Conservation (phyloP, 2,329 filamentous ascomycete species). For the Mycocentrospora acerina region DNA sequence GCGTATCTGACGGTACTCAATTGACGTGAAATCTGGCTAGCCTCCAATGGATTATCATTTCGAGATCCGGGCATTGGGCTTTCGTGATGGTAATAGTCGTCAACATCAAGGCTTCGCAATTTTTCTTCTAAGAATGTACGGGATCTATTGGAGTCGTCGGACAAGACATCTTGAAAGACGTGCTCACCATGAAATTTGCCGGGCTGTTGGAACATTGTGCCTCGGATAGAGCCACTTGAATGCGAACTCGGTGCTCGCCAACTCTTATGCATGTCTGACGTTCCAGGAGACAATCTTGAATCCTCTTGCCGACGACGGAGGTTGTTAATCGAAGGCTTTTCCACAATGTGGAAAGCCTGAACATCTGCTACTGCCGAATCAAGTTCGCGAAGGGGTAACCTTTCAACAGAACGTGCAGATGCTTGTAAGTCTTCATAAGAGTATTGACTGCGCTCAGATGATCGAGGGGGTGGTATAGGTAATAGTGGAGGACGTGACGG, state of each 20-base stretch:
- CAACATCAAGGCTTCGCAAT: conserved; percentile 22
- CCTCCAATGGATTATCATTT: conserved; percentile 19
- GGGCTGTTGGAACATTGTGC: conserved; percentile 30
- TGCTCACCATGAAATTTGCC: conserved; percentile 23
- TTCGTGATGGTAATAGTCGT: no score
- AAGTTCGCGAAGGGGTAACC: no score
- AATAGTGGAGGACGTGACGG: conserved; percentile 33
- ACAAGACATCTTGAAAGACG: conserved; percentile 23
- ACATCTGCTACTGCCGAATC: no score
- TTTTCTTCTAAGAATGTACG: conserved; percentile 27
- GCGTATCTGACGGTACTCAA: conserved; percentile 26
- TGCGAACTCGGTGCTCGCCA: conserved; percentile 32
- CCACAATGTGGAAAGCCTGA: no score
- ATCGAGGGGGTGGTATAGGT: no score
- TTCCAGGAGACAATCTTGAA: conserved; percentile 15
- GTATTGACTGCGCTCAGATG: conserved; percentile 15
- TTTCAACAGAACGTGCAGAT: no score
- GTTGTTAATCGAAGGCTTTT: conserved; percentile 8
- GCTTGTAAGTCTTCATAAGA: conserved; percentile 25
- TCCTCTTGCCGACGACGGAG: conserved; percentile 19
- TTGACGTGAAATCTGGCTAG: conserved; percentile 24
- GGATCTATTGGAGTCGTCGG: conserved; percentile 23
- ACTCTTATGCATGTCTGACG: conserved; percentile 28
- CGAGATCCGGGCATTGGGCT: conserved; percentile 21
- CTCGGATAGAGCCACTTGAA: conserved; percentile 29